These are phyloP conservation scores for Diaporthe vaccinii DNA, from an alignment of 2,329 filamentous ascomycete genomes.

Conservation along the genomic window DNA sequence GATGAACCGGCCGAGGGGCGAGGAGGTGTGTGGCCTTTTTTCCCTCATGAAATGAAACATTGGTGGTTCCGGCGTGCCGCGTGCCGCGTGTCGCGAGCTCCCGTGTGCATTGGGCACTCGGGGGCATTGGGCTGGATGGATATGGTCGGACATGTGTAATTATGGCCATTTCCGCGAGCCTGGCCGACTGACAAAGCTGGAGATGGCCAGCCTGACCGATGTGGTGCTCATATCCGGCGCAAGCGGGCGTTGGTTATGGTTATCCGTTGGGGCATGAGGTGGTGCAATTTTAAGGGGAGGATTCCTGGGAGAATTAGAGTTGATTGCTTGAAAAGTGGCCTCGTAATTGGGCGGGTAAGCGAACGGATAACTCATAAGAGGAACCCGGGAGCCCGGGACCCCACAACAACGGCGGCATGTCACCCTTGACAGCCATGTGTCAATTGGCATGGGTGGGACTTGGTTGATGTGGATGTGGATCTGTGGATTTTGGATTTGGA, in stretches of 20 bases:
- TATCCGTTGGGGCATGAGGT: constrained; percentile 12
- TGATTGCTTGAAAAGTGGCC: constrained; percentile 32
- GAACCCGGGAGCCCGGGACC: constrained; percentile 5
- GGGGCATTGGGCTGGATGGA: not conserved
- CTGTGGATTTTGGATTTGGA: not conserved
- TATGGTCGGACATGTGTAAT: constrained; percentile 6
- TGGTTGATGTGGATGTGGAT: constrained; percentile 14
- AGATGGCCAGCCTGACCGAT: not conserved
- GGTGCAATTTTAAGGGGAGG: constrained; percentile 2
- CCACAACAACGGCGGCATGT: constrained; percentile 1
- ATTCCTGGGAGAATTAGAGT: constrained; percentile 22
- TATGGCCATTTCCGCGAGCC: constrained; percentile 9
- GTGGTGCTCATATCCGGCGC: constrained; percentile 28
- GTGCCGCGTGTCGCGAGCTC: constrained; percentile 2
- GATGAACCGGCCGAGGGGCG: not conserved
- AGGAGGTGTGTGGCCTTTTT: not conserved
- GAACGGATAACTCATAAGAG: constrained; percentile 16
- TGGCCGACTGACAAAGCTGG: not conserved
- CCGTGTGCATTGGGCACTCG: not conserved
- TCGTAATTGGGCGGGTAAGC: constrained; percentile 15
- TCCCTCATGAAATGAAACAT: constrained; percentile 14
- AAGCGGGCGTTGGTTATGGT: not conserved
- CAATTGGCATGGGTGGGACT: constrained; percentile 30
- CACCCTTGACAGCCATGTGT: constrained; percentile 40
- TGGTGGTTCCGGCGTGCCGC: constrained; percentile 7